These are phyloP conservation scores for Hypoxylon rickii DNA, from an alignment of 495 filamentous ascomycete genomes.

Conservation along the genomic window DNA sequence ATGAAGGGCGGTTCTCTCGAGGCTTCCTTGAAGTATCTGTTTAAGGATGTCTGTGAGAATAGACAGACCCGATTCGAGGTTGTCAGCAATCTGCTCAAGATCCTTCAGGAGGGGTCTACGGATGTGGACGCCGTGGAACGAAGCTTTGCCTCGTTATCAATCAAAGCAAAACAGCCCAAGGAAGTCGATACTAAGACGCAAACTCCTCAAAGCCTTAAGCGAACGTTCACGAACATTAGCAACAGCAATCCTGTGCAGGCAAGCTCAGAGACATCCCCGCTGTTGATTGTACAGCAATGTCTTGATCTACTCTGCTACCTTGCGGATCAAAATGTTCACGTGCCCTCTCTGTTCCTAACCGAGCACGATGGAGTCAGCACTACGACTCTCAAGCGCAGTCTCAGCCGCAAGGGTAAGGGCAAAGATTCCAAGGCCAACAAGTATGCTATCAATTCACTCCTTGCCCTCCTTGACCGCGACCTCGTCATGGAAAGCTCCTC, in stretches of 20 bases:
- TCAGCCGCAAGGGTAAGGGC: constrained; percentile 83
- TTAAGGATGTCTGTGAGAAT: constrained; percentile 89
- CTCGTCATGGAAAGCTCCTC: constrained; percentile 92
- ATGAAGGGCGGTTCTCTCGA: constrained; percentile 80
- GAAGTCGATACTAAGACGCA: constrained; percentile 63
- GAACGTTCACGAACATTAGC: constrained; percentile 63
- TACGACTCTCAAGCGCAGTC: constrained; percentile 70
- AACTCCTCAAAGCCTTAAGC: constrained; percentile 77
- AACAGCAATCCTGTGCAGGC: constrained; percentile 52
- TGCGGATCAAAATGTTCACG: constrained; percentile 75
- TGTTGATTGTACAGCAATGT: constrained; percentile 95
- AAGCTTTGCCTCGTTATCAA: constrained; percentile 89
- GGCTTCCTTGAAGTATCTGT: constrained; percentile 78
- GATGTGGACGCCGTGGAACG: constrained; percentile 93
- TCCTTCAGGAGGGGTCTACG: constrained; percentile 93
- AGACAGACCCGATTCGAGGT: constrained; percentile 92
- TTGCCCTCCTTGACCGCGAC: constrained; percentile 84
- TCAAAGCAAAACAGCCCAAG: constrained; percentile 82
- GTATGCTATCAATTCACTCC: constrained; percentile 88
- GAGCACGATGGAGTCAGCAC: constrained; percentile 82
- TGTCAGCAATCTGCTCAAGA: constrained; percentile 88
- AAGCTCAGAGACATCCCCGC: constrained; percentile 81
- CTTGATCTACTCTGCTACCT: constrained; percentile 80
- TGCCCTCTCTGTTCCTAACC: constrained; percentile 91
- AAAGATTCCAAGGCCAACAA: constrained; percentile 80